Evolutionary conservation across 225 moss, liverwort and hornwort genomes (phyloP), one percentile per base, ranked within the genome.

Genomic region (Bryum argenteum): DNA sequence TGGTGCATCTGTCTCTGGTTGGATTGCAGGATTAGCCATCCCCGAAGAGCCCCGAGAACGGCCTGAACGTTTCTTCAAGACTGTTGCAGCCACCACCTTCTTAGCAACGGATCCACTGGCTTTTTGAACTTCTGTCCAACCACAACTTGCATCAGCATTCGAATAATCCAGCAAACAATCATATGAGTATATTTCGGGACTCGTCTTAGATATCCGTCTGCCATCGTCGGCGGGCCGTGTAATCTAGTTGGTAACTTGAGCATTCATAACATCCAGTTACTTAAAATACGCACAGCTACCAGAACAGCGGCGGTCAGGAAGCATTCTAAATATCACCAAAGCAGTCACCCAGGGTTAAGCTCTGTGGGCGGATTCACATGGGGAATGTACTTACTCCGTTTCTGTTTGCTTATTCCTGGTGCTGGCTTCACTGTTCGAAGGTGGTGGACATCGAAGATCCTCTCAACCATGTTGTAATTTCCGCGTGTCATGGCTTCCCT

Each of bases 351-450:
- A 48, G 48, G 17, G 7, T 3, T 15, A 15, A 16, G 6, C 1
- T 48, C 15, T 48, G 48, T 17, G 4, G 1, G 11, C 14, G 48
- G 48, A 48, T 4, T 42, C 51, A 33, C 5, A 33, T 28, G 28
- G 28, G 5, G 0, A 24, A 15, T 39, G 11, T 7, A 47, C 69
- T 54, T 55, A 70, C 76, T 44, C 17, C 69, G 44, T 17, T 55
- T 55, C 12, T n/a, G 54, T 61, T 45, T 45, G 45, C 48, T 45
- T 21, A 55, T 73, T 38, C 73, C 73, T 38, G 73, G 8, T 19
- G 78, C 78, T 11, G 78, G 78, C n/a, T 43, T 54, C 19, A 79
- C 38, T 13, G 45, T 68, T 45, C 78, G 73, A 24, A 79, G 2
- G 21, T 79, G 78, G 44, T 61, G 78, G 39, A 73, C 52, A 9